Base-by-base conservation (phyloP, 257 asterid species). In the Fraxinus anomala region DNA sequence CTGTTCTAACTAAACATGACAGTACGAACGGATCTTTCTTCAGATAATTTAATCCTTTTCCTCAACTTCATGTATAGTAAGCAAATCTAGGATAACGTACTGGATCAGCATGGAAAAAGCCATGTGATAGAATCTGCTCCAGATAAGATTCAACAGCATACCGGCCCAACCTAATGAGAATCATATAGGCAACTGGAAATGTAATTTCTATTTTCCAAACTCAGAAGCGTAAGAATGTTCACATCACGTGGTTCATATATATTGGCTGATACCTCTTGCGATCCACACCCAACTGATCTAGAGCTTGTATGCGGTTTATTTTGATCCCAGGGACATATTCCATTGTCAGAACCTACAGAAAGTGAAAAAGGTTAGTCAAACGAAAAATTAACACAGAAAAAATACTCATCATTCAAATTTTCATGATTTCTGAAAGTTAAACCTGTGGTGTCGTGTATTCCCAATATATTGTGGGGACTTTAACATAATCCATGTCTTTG, bases 381-480 rank as follows among this genome's bases (percentile, higher is more conserved):
- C 56, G 54, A 74, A 49, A 76, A 47, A 70, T 67, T 79, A 24
- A 73, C 74, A 28, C 63, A 80, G 34, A 79, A 77, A 56, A 12
- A 67, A 54, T 31, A 73, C 49, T 71, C 31, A 76, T 66, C 51
- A 71, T 30, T 30, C 54, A 68, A 88, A 78, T 11, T 63, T 49
- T 36, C 26, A 74, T 16, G 49, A 79, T 77, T 68, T 66, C 80
- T 51, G 74, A 73, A 80, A 68, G 36, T 69, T 28, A 78, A 83
- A 88, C 98, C 96, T 93, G 98, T 77, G 96, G 96, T 79, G 98
- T 93, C 42, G 96, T 92, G 92, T 87, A 85, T 76, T 93, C 97
- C 97, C 97, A 93, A 83, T 84, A 84, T 83, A 93, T 92, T 17
- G 88, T 36, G 3, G 98, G 98, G 80, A 93, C 97, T 86, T 92